phyloP scores from a whole-genome alignment of 225 moss, liverwort and hornwort genomes.

The Physcomitrellopsis africana region DNA sequence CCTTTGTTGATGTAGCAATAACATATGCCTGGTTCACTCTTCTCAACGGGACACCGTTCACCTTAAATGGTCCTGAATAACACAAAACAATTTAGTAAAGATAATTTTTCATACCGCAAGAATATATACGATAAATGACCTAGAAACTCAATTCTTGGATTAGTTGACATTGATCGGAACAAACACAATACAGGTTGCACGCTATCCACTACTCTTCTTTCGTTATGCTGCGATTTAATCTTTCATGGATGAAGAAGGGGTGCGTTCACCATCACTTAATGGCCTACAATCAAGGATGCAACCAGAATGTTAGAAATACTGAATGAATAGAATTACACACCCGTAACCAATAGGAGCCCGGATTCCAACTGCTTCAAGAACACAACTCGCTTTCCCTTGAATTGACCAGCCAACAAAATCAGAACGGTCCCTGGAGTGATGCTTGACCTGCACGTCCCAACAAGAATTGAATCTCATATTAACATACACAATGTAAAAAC shows the following conservation, averaged over 20 bases:
- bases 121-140: no score
- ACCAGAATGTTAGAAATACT: no score
- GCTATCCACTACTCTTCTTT: no score
- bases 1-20: conserved; percentile 45
- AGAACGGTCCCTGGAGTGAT: conserved; percentile 68
- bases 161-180: no score
- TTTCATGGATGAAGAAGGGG: no score
- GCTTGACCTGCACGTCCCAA: conserved; percentile 51
- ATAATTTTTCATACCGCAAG: neutral
- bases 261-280: neutral
- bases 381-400: conserved; percentile 79
- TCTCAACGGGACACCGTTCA: conserved; percentile 47
- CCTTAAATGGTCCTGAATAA: conserved; percentile 41
- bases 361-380: conserved; percentile 83
- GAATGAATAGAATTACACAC: conserved; percentile 23
- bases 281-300: neutral
- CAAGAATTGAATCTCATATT: neutral
- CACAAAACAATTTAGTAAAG: neutral
- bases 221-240: neutral
- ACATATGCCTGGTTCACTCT: conserved; percentile 52
- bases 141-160: no score
- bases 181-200: no score
- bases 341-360: conserved; percentile 70
- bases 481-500: neutral
- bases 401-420: conserved; percentile 78